Conservation (phyloP, 2,329 filamentous ascomycete species). For the Penicillium crustosum region DNA sequence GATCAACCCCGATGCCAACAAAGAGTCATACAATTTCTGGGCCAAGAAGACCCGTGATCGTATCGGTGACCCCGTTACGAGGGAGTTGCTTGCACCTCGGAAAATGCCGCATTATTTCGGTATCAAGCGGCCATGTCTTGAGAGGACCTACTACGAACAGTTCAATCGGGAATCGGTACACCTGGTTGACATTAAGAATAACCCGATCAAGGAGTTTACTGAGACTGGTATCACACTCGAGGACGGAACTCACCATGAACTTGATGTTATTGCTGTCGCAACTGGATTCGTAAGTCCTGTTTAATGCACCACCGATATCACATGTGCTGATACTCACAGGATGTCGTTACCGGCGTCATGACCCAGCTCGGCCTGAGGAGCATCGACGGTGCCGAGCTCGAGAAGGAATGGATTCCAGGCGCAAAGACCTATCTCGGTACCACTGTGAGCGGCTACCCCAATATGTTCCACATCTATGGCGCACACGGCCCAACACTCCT, state of each 20-base stretch:
- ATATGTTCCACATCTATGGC: slow-evolving; percentile 56
- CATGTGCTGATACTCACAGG: slow-evolving; percentile 13
- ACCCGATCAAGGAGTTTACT: slow-evolving; percentile 45
- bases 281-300: slow-evolving; percentile 40
- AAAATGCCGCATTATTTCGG: slow-evolving; percentile 57
- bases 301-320: not conserved
- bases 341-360: slow-evolving; percentile 45
- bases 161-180: slow-evolving; percentile 49
- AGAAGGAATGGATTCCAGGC: slow-evolving; percentile 40
- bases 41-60: slow-evolving; percentile 52
- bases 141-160: slow-evolving; percentile 53
- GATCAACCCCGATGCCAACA: slow-evolving; percentile 50
- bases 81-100: slow-evolving; percentile 54
- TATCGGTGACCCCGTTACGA: slow-evolving; percentile 51
- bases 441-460: slow-evolving; percentile 46
- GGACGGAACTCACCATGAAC: slow-evolving; percentile 39
- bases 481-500: slow-evolving; percentile 58
- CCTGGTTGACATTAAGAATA: slow-evolving; percentile 48
- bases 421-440: slow-evolving; percentile 47
- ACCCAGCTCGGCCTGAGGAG: slow-evolving; percentile 42
- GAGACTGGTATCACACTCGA: slow-evolving; percentile 42
- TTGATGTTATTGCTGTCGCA: slow-evolving; percentile 46
- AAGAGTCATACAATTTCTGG: slow-evolving; percentile 59
- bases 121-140: slow-evolving; percentile 51
- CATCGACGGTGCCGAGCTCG: slow-evolving; percentile 31